phyloP scores from a whole-genome alignment of 805 yeast genomes.

The Kodamaea fukazawae region DNA sequence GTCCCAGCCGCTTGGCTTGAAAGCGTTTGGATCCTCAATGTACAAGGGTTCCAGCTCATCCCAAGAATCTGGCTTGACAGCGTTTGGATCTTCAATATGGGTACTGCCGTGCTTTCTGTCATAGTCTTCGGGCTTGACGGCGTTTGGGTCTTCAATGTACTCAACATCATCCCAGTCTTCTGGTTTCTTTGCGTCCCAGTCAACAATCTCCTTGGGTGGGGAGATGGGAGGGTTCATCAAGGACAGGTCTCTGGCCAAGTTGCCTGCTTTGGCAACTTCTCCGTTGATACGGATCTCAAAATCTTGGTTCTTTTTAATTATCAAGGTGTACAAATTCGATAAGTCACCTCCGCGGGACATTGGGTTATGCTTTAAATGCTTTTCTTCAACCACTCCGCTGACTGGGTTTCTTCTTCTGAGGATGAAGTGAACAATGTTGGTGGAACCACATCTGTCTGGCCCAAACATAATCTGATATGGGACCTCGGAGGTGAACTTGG shows the following conservation, averaged over 20 bases:
- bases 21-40: slow-evolving; percentile 66
- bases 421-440: slow-evolving; percentile 78
- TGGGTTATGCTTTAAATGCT: slow-evolving; percentile 67
- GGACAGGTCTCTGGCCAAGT: slow-evolving; percentile 49
- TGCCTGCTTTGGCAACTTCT: slow-evolving; percentile 66
- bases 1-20: slow-evolving; percentile 78
- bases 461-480: slow-evolving; percentile 91
- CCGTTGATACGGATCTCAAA: slow-evolving; percentile 86
- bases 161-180: slow-evolving; percentile 76
- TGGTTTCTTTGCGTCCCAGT: slow-evolving; percentile 65
- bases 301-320: slow-evolving; percentile 60
- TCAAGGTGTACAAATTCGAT: slow-evolving; percentile 71
- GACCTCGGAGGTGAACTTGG: slow-evolving; percentile 45
- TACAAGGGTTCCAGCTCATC: slow-evolving; percentile 56
- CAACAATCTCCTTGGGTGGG: slow-evolving; percentile 60
- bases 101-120: slow-evolving; percentile 64
- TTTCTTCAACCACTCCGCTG: slow-evolving; percentile 59
- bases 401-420: slow-evolving; percentile 54
- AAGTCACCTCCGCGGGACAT: slow-evolving; percentile 56
- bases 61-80: slow-evolving; percentile 76
- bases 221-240: slow-evolving; percentile 62
- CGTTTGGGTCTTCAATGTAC: slow-evolving; percentile 64
- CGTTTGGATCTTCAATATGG: slow-evolving; percentile 63
- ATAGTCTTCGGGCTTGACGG: slow-evolving; percentile 76
- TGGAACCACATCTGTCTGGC: slow-evolving; percentile 84